Evolutionary conservation across 306 rosid species (phyloP).

Genomic region (Rosa multiflora): DNA sequence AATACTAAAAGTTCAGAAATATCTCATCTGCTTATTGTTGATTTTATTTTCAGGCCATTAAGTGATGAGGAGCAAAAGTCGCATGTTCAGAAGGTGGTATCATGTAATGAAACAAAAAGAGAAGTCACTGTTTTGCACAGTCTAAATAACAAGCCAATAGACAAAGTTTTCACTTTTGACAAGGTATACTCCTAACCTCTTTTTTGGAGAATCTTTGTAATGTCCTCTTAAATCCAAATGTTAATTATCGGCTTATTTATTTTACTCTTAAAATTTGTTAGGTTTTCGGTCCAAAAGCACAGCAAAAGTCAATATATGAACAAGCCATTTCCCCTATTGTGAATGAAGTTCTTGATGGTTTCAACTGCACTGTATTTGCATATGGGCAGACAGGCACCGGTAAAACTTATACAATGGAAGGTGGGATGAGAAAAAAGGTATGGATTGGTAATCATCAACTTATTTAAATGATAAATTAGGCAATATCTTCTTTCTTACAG

Average conservation of each 20-base stretch:
- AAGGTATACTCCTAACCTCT: constrained; percentile 49
- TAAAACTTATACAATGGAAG: constrained; percentile 99
- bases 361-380: constrained; percentile 93
- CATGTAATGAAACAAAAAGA: constrained; percentile 77
- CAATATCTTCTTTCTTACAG: not conserved
- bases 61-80: constrained; percentile 68
- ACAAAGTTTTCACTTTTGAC: constrained; percentile 82
- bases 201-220: not conserved
- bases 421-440: constrained; percentile 94
- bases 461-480: not conserved
- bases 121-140: constrained; percentile 83
- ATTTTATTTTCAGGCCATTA: constrained; percentile 57
- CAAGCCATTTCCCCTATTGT: constrained; percentile 94
- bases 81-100: constrained; percentile 58
- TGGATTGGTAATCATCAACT: not conserved
- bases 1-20: not conserved
- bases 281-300: constrained; percentile 96
- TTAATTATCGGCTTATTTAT: constrained; percentile 2
- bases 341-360: constrained; percentile 93
- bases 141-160: constrained; percentile 84
- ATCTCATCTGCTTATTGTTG: not conserved
- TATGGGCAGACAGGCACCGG: constrained; percentile 99
- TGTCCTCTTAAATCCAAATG: not conserved
- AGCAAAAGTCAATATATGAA: constrained; percentile 86
- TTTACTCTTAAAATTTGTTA: constrained; percentile 18